Evolutionary conservation across 1,284 basidiomycete genomes (phyloP).

Genomic region (Leccinum subrobustum): DNA sequence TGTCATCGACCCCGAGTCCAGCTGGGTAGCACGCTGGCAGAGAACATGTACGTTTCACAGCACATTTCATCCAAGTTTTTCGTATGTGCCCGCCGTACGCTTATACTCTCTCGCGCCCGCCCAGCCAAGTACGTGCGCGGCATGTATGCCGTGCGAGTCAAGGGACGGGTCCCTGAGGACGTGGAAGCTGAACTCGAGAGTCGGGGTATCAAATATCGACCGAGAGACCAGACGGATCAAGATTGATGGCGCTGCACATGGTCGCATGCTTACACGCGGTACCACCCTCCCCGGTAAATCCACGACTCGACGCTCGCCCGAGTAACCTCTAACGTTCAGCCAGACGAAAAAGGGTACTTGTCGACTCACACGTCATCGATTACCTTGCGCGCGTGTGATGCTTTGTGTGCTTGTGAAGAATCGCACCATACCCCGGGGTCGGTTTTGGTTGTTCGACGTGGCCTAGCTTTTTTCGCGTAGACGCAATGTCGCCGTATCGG

Average conservation of each 20-base stretch:
- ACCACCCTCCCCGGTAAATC: background rate
- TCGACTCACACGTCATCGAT: slow-evolving; percentile 22
- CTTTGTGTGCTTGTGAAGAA: slow-evolving; percentile 10
- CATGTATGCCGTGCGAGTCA: slow-evolving; percentile 87
- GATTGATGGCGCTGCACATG: slow-evolving; percentile 41
- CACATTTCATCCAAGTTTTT: no score
- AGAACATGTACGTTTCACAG: slow-evolving; percentile 65
- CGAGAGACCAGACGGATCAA: slow-evolving; percentile 72
- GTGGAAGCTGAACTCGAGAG: slow-evolving; percentile 76
- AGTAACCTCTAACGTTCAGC: background rate
- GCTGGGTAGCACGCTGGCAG: slow-evolving; percentile 97
- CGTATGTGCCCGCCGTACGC: background rate
- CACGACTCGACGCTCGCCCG: background rate
- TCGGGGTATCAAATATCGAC: slow-evolving; percentile 78
- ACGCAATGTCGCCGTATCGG: slow-evolving; percentile 8
- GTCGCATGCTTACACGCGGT: background rate
- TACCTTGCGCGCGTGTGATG: slow-evolving; percentile 5
- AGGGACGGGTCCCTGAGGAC: slow-evolving; percentile 83
- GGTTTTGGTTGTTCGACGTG: background rate
- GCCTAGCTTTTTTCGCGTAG: slow-evolving; percentile 9
- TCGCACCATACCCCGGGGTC: background rate
- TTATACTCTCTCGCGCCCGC: background rate
- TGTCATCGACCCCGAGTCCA: slow-evolving; percentile 83
- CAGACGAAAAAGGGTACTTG: background rate
- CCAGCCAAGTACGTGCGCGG: slow-evolving; percentile 83